These are phyloP conservation scores for Melampsora abietis-canadensis DNA, from an alignment of 1,284 basidiomycete species.

Conservation along the genomic window DNA sequence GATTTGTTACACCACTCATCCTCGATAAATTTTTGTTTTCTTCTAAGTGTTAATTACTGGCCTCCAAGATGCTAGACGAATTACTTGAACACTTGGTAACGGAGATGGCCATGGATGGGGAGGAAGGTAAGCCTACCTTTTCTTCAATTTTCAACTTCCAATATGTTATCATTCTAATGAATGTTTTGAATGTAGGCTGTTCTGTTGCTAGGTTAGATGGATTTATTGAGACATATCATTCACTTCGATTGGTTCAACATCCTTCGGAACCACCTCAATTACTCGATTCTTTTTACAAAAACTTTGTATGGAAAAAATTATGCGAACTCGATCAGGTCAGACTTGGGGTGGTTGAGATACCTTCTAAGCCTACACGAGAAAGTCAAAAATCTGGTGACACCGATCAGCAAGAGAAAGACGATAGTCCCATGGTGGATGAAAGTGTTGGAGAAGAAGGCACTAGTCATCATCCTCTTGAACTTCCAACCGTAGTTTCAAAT, in stretches of 20 bases:
- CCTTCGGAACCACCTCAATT: constrained; percentile 35
- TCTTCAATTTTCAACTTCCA: not conserved
- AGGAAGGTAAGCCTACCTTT: constrained; percentile 26
- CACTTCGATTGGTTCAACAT: constrained; percentile 12
- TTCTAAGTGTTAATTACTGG: too few relatives aligned
- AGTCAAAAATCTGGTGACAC: not conserved
- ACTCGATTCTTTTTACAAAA: constrained; percentile 28
- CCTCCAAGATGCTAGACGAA: constrained; percentile 29
- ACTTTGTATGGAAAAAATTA: constrained; percentile 40
- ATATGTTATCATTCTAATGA: not conserved
- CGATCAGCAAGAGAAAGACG: not conserved
- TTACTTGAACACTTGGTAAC: constrained; percentile 27
- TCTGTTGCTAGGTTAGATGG: constrained; percentile 38
- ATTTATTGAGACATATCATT: constrained; percentile 40
- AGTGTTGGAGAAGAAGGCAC: not conserved
- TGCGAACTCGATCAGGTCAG: constrained; percentile 41
- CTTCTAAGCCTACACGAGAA: not conserved
- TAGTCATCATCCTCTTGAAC: constrained; percentile 11
- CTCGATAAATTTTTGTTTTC: too few relatives aligned
- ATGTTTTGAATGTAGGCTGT: constrained; percentile 20
- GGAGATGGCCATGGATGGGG: constrained; percentile 44
- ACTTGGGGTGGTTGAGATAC: constrained; percentile 26
- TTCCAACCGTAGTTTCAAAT: constrained; percentile 27
- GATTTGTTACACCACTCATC: too few relatives aligned
- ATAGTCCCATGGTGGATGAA: not conserved